Conservation (phyloP, 305 asterid genomes). For the Plantago lanceolata region DNA sequence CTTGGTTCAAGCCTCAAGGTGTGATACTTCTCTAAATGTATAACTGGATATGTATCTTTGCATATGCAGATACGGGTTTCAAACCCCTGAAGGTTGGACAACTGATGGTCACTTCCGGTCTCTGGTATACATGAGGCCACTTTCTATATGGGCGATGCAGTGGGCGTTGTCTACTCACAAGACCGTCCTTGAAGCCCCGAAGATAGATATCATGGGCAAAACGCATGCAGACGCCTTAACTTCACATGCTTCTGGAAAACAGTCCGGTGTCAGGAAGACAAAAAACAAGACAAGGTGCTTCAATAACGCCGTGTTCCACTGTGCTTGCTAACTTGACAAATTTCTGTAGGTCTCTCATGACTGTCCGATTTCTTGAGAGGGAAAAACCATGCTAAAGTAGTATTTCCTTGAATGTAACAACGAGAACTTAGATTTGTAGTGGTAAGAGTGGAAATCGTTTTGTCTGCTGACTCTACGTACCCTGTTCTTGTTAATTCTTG, state of each 20-base stretch:
- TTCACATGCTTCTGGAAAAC: conserved; percentile 30
- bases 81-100: conserved; percentile 97
- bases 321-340: conserved; percentile 47
- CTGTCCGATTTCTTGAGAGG: neutral
- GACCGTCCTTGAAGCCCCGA: conserved; percentile 53
- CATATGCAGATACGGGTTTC: conserved; percentile 70
- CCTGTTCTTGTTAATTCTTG: neutral
- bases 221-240: conserved; percentile 28
- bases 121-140: conserved; percentile 91
- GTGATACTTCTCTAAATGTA: neutral
- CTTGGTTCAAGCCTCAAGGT: neutral
- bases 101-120: conserved; percentile 88
- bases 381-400: neutral
- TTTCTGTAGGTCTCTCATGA: neutral
- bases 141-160: conserved; percentile 96
- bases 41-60: conserved; percentile 2
- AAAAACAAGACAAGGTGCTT: conserved; percentile 57
- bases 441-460: neutral
- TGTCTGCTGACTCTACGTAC: neutral
- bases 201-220: conserved; percentile 53
- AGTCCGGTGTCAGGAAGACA: conserved; percentile 49
- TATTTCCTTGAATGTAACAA: neutral
- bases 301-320: conserved; percentile 57
- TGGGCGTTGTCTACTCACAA: conserved; percentile 58
- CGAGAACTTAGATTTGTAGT: neutral